A percentile compares a stretch with the other conserved stretches of the same genome.
phyloP scores from a whole-genome alignment of 306 rosid genomes.

The Spatholobus suberectus region DNA sequence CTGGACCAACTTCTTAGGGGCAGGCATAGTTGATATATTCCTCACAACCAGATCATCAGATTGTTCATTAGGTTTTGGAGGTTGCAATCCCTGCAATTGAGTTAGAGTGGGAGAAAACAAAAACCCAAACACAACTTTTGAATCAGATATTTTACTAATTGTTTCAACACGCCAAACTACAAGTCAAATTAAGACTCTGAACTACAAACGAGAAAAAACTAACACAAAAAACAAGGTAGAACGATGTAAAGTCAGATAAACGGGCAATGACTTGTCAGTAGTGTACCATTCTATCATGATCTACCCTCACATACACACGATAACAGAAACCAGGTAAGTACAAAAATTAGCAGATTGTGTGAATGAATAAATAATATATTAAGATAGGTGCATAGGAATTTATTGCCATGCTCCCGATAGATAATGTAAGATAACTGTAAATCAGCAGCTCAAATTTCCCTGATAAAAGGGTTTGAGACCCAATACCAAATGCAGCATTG shows the following conservation, averaged over 20 bases:
- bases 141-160: constrained; percentile 37
- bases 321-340: not conserved
- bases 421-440: not conserved
- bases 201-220: constrained; percentile 11
- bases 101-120: constrained; percentile 52
- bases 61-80: constrained; percentile 47
- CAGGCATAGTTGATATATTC: constrained; percentile 77
- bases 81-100: constrained; percentile 65
- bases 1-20: constrained; percentile 78
- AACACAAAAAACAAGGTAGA: not conserved
- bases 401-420: not conserved
- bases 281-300: constrained; percentile 28
- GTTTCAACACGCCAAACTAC: constrained; percentile 19
- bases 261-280: not conserved
- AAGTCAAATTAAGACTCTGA: constrained; percentile 31
- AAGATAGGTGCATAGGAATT: not conserved
- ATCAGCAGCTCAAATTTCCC: not conserved
- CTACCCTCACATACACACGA: not conserved
- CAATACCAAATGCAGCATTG: constrained; percentile 9
- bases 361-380: constrained; percentile 15
- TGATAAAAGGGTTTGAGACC: not conserved
- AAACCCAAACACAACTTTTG: constrained; percentile 51
- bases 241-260: constrained; percentile 6
- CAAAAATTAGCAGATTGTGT: not conserved
- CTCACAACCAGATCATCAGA: constrained; percentile 56